phyloP scores from a whole-genome alignment of 2,329 filamentous ascomycete genomes.

The Colletotrichum sp. region DNA sequence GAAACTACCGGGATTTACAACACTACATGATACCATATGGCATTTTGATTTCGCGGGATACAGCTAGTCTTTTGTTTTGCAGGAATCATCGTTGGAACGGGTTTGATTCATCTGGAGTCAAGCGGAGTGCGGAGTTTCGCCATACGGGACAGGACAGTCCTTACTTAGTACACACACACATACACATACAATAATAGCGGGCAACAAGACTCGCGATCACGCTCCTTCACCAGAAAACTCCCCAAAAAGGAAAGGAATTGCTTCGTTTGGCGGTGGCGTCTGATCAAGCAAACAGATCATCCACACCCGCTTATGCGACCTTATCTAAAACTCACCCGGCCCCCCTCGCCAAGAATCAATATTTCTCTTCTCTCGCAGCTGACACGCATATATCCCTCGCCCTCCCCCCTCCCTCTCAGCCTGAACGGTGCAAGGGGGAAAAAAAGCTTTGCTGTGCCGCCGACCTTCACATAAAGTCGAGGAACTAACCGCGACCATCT shows the following conservation, averaged over 20 bases:
- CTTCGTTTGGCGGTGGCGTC: background rate
- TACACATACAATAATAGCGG: background rate
- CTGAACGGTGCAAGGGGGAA: background rate
- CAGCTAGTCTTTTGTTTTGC: background rate
- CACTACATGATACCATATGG: slow-evolving; percentile 8
- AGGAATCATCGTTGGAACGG: background rate
- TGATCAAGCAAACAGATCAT: background rate
- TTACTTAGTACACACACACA: background rate
- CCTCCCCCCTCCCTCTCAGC: background rate
- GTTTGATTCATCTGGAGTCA: background rate
- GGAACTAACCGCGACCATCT: background rate
- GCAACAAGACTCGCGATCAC: background rate
- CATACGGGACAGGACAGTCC: slow-evolving; percentile 3
- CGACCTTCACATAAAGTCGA: background rate
- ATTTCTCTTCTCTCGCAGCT: background rate
- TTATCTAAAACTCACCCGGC: background rate
- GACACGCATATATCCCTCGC: background rate
- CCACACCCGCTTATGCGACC: background rate
- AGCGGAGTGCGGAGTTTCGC: background rate
- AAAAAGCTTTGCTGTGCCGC: background rate
- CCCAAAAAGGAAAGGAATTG: accelerated
- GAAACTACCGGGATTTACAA: background rate
- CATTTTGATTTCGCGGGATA: background rate
- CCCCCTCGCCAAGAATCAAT: background rate
- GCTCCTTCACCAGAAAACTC: background rate